phyloP scores from a whole-genome alignment of 345 rosid species.

The Salix koriyanagi region DNA sequence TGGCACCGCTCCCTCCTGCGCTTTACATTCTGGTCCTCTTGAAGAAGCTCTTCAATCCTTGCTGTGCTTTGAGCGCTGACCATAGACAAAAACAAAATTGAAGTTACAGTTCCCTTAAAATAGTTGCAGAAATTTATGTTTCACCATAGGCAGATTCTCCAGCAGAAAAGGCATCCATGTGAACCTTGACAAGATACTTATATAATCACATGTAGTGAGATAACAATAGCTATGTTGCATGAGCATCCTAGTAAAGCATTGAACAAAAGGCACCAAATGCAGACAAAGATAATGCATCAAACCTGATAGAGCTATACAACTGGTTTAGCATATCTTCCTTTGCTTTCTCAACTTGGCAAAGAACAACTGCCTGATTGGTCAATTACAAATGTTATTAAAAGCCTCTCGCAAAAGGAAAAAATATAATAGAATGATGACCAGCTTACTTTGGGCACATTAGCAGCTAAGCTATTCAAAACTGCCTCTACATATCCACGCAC shows the following conservation, averaged over 20 bases:
- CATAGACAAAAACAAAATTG: neutral
- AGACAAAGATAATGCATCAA: neutral
- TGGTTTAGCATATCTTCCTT: conserved; percentile 98
- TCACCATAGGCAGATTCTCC: neutral
- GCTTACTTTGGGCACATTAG: conserved; percentile 89
- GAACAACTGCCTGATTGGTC: conserved; percentile 82
- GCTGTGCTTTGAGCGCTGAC: conserved; percentile 63
- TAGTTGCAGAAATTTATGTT: neutral
- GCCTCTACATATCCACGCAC: conserved; percentile 98
- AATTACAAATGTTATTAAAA: conserved; percentile 9
- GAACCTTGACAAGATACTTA: neutral
- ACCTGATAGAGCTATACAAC: conserved; percentile 87
- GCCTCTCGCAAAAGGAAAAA: neutral
- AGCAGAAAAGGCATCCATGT: neutral
- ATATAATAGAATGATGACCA: neutral
- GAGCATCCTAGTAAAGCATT: neutral
- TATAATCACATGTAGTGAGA: neutral
- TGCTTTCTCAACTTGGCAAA: conserved; percentile 97
- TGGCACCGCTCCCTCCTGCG: conserved; percentile 66
- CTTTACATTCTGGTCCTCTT: conserved; percentile 83
- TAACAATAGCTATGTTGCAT: neutral
- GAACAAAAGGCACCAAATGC: neutral
- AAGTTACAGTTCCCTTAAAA: neutral
- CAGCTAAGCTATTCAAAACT: conserved; percentile 94
- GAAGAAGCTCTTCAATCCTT: conserved; percentile 79